Evolutionary conservation across 768 basidiomycete species (phyloP).

Genomic region (Psilocybe subaeruginosa): DNA sequence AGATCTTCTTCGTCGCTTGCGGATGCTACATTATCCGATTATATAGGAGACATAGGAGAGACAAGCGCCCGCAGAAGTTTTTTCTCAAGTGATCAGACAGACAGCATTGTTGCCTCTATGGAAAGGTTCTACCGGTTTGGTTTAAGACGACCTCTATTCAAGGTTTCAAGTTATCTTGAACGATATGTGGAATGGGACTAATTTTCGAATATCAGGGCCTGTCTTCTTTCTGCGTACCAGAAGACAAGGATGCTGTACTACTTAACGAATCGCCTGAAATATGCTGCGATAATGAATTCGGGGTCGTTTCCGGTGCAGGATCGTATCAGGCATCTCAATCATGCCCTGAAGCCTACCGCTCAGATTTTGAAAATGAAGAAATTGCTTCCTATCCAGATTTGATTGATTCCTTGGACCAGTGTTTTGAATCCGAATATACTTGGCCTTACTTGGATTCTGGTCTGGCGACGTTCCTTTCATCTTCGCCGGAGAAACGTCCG

Average conservation of each 20-base stretch:
- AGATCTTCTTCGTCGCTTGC: neutral
- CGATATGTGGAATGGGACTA: neutral
- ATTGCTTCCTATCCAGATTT: neutral
- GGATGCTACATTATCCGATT: constrained; percentile 2
- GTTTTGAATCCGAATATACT: neutral
- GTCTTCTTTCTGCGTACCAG: constrained; percentile 1
- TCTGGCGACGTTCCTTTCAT: neutral
- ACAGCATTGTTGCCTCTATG: constrained; percentile 42
- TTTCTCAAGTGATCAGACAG: constrained; percentile 25
- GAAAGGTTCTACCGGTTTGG: constrained; percentile 46
- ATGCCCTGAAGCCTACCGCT: neutral
- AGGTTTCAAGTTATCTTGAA: constrained; percentile 33
- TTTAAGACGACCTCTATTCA: constrained; percentile 47
- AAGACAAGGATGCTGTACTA: constrained; percentile 3
- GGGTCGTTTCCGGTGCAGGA: neutral
- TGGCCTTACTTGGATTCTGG: neutral
- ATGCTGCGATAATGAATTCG: neutral
- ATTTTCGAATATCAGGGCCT: constrained; percentile 9
- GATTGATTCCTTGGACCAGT: neutral
- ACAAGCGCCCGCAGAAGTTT: neutral
- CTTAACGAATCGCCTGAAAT: neutral
- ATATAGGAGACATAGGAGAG: neutral
- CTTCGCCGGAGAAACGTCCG: neutral
- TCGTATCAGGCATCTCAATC: neutral
- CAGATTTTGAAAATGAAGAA: too few relatives aligned